Conservation (phyloP, 805 yeast species). For the Candida boidinii region DNA sequence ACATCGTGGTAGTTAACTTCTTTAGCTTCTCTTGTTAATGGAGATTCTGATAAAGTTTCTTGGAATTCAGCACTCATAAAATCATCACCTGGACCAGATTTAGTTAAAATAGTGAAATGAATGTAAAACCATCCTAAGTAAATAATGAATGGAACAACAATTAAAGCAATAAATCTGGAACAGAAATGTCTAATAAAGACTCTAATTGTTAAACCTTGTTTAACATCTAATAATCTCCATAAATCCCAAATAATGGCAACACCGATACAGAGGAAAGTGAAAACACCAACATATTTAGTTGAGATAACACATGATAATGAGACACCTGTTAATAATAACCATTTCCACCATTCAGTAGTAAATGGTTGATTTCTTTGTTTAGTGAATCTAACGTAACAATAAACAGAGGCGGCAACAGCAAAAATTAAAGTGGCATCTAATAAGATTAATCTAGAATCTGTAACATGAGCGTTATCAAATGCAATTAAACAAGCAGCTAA, state of each 20-base stretch:
- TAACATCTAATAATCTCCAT: slow-evolving; percentile 77
- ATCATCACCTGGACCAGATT: slow-evolving; percentile 92
- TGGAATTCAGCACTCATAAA: slow-evolving; percentile 96
- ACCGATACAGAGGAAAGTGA: slow-evolving; percentile 85
- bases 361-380: slow-evolving; percentile 63
- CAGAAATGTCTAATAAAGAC: slow-evolving; percentile 60
- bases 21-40: slow-evolving; percentile 61
- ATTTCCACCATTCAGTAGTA: slow-evolving; percentile 68
- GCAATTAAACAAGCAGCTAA: slow-evolving; percentile 69
- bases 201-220: slow-evolving; percentile 51
- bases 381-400: slow-evolving; percentile 71
- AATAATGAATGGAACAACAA: slow-evolving; percentile 72
- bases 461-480: slow-evolving; percentile 84
- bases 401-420: slow-evolving; percentile 75
- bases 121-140: slow-evolving; percentile 87
- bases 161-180: slow-evolving; percentile 63
- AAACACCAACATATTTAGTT: slow-evolving; percentile 92
- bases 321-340: slow-evolving; percentile 81
- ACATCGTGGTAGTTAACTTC: slow-evolving; percentile 69
- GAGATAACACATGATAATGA: slow-evolving; percentile 87
- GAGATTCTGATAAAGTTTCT: slow-evolving; percentile 81
- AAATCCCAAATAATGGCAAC: slow-evolving; percentile 76
- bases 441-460: slow-evolving; percentile 83
- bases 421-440: slow-evolving; percentile 85
- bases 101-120: slow-evolving; percentile 73